A percentile compares a stretch with the other conserved stretches of the same genome.
Evolutionary conservation across 495 filamentous ascomycete species (phyloP).

Genomic region (Daldinia caldariorum): DNA sequence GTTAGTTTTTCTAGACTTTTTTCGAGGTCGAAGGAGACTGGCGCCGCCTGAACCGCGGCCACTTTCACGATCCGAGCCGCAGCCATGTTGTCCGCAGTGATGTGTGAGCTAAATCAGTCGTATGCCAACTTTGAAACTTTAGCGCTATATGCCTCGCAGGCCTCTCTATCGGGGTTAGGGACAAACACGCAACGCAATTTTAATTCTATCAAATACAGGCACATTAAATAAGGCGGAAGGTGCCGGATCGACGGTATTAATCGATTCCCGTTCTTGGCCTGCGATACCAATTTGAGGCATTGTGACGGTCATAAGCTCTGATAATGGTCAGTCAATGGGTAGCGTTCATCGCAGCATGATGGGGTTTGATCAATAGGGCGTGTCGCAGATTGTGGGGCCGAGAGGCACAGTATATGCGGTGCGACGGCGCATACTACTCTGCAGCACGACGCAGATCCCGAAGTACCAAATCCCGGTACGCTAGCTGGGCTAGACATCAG

Average conservation of each 20-base stretch:
- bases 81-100: constrained; percentile 35
- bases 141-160: constrained; percentile 1
- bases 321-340: constrained; percentile 26
- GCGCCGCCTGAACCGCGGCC: constrained; percentile 57
- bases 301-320: background rate
- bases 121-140: background rate
- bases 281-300: constrained; percentile 21
- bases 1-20: constrained; percentile 53
- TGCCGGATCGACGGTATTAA: constrained; percentile 27
- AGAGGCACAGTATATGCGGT: constrained; percentile 23
- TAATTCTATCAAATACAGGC: constrained; percentile 1
- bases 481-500: constrained; percentile 11
- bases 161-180: constrained; percentile 14
- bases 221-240: constrained; percentile 21
- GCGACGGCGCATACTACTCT: constrained; percentile 36
- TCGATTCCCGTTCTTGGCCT: constrained; percentile 6
- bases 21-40: constrained; percentile 54
- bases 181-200: constrained; percentile 1
- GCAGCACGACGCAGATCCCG: constrained; percentile 47
- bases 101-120: constrained; percentile 12
- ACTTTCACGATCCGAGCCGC: constrained; percentile 39
- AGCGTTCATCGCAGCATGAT: constrained; percentile 30
- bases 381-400: constrained; percentile 35
- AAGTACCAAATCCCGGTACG: constrained; percentile 46
- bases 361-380: constrained; percentile 25